Evolutionary conservation across 140 eudicot genomes (phyloP), one percentile per base, ranked within the genome.

Genomic region (Bidens hawaiensis): DNA sequence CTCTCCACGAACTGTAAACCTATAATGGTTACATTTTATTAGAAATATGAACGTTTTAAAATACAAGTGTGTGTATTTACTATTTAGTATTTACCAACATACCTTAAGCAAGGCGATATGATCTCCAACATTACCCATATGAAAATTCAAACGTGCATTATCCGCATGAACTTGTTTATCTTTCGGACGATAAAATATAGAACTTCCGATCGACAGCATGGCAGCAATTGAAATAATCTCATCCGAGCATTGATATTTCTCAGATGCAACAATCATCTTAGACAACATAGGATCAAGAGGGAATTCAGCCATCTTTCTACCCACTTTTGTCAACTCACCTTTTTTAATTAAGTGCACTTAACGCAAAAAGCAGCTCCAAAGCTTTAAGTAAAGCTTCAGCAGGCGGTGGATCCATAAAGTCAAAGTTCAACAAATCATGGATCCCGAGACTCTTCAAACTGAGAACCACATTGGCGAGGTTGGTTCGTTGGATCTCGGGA

Each of bases 321-420:
- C 87, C 28, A 73, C 74, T 27, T 73, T 76, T 5, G 90, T 86
- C 72, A 86, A 52, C 22, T 72, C 78, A 0, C 90, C 90, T 1
- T 45, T 68, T 57, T 78, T 70, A n/a, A 65, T 86, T 75, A 2
- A 86, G 76, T 21, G 90, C 95, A 36, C 83, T 71, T 61, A 86
- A 45, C 0, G 79, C 78, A 68, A 78, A 79, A 0, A 86, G 77
- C 10, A 77, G 68, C 72, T 86, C 90, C 40, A 83, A 26, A 1
- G 95, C 87, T 55, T 69, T 77, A 5, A 80, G 52, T 23, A 86
- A 45, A 3, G 87, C 79, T 31, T 83, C 90, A 4, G 79, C 43
- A 1, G 95, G 83, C 0, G 88, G 91, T 33, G 93, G 93, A 9
- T 83, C 93, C 91, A 83, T 83, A 46, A 83, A 86, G 49, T 83